Conservation (phyloP, 2,329 filamentous ascomycete genomes). For the Colletotrichum shisoi region DNA sequence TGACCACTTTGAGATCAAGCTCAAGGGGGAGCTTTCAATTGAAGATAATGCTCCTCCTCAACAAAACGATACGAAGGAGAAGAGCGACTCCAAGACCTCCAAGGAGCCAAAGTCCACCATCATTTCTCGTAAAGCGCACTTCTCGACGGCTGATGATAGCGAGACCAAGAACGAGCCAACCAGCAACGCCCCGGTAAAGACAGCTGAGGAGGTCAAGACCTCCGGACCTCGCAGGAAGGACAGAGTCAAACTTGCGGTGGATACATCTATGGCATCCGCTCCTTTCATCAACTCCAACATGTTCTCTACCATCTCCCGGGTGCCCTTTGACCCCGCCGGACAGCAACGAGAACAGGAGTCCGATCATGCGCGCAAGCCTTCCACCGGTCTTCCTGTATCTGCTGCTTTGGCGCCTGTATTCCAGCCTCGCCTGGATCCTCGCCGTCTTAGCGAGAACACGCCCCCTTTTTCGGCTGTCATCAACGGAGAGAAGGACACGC, state of each 20-base stretch:
- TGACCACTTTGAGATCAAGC: constrained; percentile 58
- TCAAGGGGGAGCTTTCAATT: constrained; percentile 55
- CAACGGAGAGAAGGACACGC: constrained; percentile 1
- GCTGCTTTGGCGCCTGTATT: constrained; percentile 61
- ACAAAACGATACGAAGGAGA: constrained; percentile 50
- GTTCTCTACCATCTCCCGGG: constrained; percentile 9
- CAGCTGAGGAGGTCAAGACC: constrained; percentile 8
- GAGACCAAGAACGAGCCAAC: neutral
- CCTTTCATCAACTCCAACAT: constrained; percentile 16
- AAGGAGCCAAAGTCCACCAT: constrained; percentile 38
- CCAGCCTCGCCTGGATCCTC: constrained; percentile 49
- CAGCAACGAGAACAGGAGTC: neutral
- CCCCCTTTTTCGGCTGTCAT: constrained; percentile 44
- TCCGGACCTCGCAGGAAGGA: constrained; percentile 23
- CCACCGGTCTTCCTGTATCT: constrained; percentile 52
- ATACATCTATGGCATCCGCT: constrained; percentile 27
- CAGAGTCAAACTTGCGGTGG: constrained; percentile 27
- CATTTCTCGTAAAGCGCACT: constrained; percentile 4
- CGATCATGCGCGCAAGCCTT: constrained; percentile 43
- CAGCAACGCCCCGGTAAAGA: neutral
- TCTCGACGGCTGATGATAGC: constrained; percentile 12
- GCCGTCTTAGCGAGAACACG: constrained; percentile 36
- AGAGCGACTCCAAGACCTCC: constrained; percentile 15
- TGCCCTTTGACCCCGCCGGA: neutral
- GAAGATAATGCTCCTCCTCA: constrained; percentile 49